Evolutionary conservation across 148 eudicot species (phyloP), one percentile per base, ranked within the genome.

Genomic region (Camellia japonica): DNA sequence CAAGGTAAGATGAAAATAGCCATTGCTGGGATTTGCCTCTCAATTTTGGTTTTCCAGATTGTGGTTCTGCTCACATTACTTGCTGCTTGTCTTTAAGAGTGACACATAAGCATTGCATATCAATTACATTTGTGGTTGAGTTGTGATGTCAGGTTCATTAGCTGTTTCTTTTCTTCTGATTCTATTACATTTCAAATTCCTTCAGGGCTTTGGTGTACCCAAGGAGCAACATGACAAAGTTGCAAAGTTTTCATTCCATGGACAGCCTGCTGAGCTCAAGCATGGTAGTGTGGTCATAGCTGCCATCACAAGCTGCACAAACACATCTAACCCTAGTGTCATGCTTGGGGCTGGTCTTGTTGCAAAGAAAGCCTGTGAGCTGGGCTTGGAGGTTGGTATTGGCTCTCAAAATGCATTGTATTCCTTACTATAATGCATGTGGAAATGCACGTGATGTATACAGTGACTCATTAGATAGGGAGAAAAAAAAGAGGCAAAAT

Each of bases 261-360:
- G 97, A 42, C 93, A 91, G 79, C 91, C 92, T 83, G 98, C 98
- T 84, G 92, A 94, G 77, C 84, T 92, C 78, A 92, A 86, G 83
- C 97, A 94, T 81, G 98, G 98, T 42, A 94, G 98, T 71, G 91
- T 94, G 76, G 98, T 94, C 54, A 94, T 94, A 75, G 98, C 98
- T 56, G 98, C 98, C 47, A 94, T 94, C 49, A 94, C 98, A 65
- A 94, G 98, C 58, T 94, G 98, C 85, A 94, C 98, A 14, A 94
- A 94, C 88, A 94, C 98, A 69, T 94, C 98, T 30, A 94, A 94
- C 86, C 98, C 98, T 14, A 94, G 97, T 87, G 98, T 94, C 81
- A 94, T 94, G 98, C 87, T 94, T 87, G 98, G 97, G 75, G 98
- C 98, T 89, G 98, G 84, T 82, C 89, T 94, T 84, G 97, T 94